Evolutionary conservation across 331 rosid genomes (phyloP).

Genomic region (Dryas integrifolia): DNA sequence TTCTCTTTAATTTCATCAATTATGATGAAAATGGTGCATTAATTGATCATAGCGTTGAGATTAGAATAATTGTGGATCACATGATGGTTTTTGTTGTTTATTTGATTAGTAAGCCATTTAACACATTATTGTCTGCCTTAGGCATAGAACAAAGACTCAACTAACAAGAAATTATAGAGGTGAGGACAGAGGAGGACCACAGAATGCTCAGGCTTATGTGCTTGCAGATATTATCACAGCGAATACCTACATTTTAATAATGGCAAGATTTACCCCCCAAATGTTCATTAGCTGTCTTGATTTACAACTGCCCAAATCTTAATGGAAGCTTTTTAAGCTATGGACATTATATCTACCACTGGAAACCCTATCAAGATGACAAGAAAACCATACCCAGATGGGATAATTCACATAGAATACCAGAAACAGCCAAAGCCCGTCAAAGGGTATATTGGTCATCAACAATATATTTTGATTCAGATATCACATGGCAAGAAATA

Average conservation of each 20-base stretch:
- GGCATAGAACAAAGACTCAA: conserved; percentile 32
- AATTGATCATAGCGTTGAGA: not conserved
- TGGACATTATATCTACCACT: conserved; percentile 46
- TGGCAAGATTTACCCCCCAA: conserved; percentile 44
- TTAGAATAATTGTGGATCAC: conserved; percentile 6
- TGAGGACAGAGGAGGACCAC: conserved; percentile 52
- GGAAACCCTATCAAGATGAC: conserved; percentile 35
- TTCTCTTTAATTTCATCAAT: not conserved
- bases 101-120: conserved; percentile 32
- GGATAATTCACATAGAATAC: conserved; percentile 29
- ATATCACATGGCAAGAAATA: conserved; percentile 73
- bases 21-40: conserved; percentile 1
- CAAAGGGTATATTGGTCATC: conserved; percentile 51
- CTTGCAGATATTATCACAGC: conserved; percentile 33
- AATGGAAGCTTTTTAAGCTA: conserved; percentile 53
- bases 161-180: conserved; percentile 15
- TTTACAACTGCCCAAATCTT: conserved; percentile 69
- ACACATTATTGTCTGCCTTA: conserved; percentile 54
- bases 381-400: conserved; percentile 34
- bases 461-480: conserved; percentile 42
- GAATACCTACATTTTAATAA: conserved; percentile 40
- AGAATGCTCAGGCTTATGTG: conserved; percentile 34
- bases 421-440: conserved; percentile 32
- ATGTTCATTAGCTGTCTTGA: conserved; percentile 73
- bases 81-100: conserved; percentile 30